Conservation (phyloP, 2,329 filamentous ascomycete genomes). For the Phoma sp. region DNA sequence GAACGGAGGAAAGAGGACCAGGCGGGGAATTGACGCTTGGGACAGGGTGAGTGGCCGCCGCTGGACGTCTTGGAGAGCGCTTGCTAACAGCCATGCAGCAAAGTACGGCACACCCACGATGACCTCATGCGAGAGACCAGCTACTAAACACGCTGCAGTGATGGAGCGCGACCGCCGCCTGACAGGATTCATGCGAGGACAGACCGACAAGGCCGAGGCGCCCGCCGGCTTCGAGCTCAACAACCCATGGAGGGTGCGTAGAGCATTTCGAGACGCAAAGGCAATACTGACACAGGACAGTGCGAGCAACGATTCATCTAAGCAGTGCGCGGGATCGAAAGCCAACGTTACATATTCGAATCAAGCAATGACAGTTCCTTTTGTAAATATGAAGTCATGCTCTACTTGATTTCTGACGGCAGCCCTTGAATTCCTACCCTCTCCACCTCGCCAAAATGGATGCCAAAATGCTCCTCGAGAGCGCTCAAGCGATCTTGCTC, state of each 20-base stretch:
- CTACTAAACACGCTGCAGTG: constrained; percentile 57
- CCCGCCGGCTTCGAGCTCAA: constrained; percentile 69
- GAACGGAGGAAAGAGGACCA: constrained; percentile 67
- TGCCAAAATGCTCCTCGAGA: constrained; percentile 54
- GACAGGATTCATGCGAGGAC: constrained; percentile 66
- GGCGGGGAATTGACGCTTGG: constrained; percentile 68
- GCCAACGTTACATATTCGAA: constrained; percentile 22
- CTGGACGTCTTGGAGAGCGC: constrained; percentile 15
- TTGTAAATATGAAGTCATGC: constrained; percentile 6
- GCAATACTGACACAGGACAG: constrained; percentile 38
- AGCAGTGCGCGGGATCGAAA: constrained; percentile 18
- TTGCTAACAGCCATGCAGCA: constrained; percentile 57
- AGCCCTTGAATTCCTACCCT: constrained; percentile 47
- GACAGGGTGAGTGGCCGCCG: constrained; percentile 61
- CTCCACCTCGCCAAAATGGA: constrained; percentile 49
- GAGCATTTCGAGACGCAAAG: not conserved
- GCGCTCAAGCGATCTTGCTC: constrained; percentile 54
- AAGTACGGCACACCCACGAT: constrained; percentile 55
- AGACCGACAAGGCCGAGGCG: constrained; percentile 65
- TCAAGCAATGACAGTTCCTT: constrained; percentile 20
- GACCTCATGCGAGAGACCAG: constrained; percentile 41
- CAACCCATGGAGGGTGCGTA: constrained; percentile 70
- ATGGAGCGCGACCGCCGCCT: constrained; percentile 70
- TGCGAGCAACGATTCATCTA: constrained; percentile 49
- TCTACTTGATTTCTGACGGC: constrained; percentile 43